Conservation (phyloP, 176 grass and related monocot species). For the Miscanthus lutarioriparius region DNA sequence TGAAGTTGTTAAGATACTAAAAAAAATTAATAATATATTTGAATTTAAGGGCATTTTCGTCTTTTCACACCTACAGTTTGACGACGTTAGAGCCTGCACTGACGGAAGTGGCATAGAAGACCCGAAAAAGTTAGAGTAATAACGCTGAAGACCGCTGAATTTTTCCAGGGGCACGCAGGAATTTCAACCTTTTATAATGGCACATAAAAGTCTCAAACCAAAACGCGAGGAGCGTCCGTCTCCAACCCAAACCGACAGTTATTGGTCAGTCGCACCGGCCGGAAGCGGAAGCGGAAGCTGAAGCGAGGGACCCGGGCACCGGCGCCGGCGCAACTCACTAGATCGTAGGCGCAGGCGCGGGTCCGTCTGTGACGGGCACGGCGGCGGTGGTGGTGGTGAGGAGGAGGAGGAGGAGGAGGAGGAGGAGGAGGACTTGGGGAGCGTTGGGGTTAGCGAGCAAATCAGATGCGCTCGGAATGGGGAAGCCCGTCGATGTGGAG, state of each 20-base stretch:
- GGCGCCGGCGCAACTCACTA: neutral
- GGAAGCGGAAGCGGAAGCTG: neutral
- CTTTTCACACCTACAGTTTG: too few relatives aligned
- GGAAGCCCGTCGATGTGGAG: constrained; percentile 70
- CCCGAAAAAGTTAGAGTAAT: too few relatives aligned
- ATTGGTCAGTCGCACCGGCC: constrained; percentile 16
- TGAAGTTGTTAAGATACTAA: too few relatives aligned
- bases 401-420: neutral
- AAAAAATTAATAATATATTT: too few relatives aligned
- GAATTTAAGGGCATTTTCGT: too few relatives aligned
- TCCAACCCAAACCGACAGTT: constrained; percentile 21
- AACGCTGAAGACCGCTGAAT: too few relatives aligned
- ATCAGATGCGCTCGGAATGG: constrained; percentile 71
- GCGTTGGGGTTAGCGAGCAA: constrained; percentile 24
- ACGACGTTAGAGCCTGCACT: too few relatives aligned
- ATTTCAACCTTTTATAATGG: too few relatives aligned
- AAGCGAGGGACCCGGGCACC: neutral
- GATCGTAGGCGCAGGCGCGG: neutral
- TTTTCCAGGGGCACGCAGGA: too few relatives aligned
- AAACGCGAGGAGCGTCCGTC: neutral
- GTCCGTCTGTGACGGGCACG: neutral
- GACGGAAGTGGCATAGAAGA: too few relatives aligned
- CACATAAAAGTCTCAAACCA: too few relatives aligned
- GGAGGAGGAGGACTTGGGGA: neutral
- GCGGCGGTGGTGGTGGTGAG: neutral